phyloP scores from a whole-genome alignment of 2,329 filamentous ascomycete species.

The Fusarium subglutinans region DNA sequence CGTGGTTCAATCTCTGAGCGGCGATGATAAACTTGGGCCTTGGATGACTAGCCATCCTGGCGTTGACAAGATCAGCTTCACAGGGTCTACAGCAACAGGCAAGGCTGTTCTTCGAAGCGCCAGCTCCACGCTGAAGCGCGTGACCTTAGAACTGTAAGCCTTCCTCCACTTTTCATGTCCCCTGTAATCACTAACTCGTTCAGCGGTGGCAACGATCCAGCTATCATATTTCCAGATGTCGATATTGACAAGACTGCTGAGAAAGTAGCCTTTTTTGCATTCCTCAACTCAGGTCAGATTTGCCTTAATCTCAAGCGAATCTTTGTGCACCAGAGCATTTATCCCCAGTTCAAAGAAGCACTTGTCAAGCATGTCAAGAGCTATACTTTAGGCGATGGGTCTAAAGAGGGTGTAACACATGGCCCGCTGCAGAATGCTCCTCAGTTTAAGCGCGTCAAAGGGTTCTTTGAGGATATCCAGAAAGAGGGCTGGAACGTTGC shows the following conservation, averaged over 20 bases:
- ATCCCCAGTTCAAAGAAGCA: conserved; percentile 60
- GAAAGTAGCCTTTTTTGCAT: conserved; percentile 53
- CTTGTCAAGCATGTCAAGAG: conserved; percentile 51
- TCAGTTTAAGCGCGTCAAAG: conserved; percentile 65
- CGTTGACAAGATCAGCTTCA: conserved; percentile 71
- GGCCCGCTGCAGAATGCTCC: conserved; percentile 71
- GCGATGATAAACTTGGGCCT: conserved; percentile 68
- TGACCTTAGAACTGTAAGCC: conserved; percentile 65
- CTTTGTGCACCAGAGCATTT: conserved; percentile 69
- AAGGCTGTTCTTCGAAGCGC: conserved; percentile 67
- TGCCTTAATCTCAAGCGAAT: conserved; percentile 61
- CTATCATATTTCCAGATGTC: conserved; percentile 66
- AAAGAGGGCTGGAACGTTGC: conserved; percentile 55
- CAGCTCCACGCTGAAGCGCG: conserved; percentile 66
- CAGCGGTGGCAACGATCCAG: conserved; percentile 65
- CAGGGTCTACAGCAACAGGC: conserved; percentile 67
- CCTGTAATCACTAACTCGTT: conserved; percentile 7
- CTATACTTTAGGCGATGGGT: conserved; percentile 58
- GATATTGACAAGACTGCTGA: conserved; percentile 53
- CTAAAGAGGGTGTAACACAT: conserved; percentile 48
- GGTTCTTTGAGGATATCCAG: conserved; percentile 61
- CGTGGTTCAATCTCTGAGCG: conserved; percentile 68
- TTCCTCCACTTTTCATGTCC: rapidly evolving
- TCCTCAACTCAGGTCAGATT: conserved; percentile 62
- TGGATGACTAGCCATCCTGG: conserved; percentile 66